Evolutionary conservation across 2,329 filamentous ascomycete genomes (phyloP), one percentile per base, ranked within the genome.

Genomic region (Chrysosporium queenslandicum): DNA sequence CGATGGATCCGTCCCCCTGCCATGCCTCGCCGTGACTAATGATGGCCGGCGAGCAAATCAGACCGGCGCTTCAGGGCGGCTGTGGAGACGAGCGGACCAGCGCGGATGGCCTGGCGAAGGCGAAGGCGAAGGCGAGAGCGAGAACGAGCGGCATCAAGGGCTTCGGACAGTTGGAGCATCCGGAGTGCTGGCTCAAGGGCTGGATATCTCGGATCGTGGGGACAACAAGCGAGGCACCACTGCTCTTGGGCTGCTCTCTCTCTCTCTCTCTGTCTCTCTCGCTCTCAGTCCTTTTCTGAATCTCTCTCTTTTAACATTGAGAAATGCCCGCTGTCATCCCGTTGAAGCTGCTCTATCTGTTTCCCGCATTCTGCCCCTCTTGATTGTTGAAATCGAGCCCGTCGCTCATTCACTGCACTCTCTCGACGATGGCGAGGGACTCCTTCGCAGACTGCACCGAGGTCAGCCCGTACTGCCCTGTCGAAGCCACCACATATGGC

Each of bases 401-500:
- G 29, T 16, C 20, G 32, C n/a, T n/a, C n/a, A 34, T 6, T 30
- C 29, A 30, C 11, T 14, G 21, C n/a, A 14, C 18, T 18, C 8
- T 25, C 23, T 36, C 14, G 4, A 47, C n/a, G 20, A 55, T 52
- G 53, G 21, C 20, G 18, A 30, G 23, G 12, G 48, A 49, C 20
- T n/a, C n/a, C n/a, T 55, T 53, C 27, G 34, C 50, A 11, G 27
- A 49, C 14, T 58, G 56, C 50, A 55, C 37, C 3, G 47, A 47
- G 39, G 41, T 58, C 32, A 39, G 42, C 41, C 43, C 37, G 2
- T 8, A 52, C 18, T 78, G 76, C 54, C 67, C 73, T 0, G 67
- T 78, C 16, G 63, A 72, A 50, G 67, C 65, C 1, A 76, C 74
- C 1, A 69, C 73, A 14, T 77, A 80, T 57, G 72, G 75, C 23